phyloP scores from a whole-genome alignment of 106 monocot species.

The Dendrobium huoshanense region DNA sequence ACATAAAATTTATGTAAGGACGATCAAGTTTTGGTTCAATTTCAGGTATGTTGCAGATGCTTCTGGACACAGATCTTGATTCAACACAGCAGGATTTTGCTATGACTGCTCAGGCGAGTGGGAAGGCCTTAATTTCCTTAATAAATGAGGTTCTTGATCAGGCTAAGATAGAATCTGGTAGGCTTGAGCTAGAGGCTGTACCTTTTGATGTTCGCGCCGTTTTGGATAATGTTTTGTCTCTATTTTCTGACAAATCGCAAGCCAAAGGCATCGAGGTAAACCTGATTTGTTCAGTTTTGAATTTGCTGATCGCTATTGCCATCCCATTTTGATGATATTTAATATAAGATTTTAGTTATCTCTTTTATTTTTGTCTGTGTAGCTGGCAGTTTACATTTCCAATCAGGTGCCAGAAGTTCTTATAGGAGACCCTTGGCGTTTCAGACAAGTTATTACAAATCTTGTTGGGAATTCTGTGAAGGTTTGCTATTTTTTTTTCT shows the following conservation, averaged over 20 bases:
- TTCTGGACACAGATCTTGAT: constrained; percentile 82
- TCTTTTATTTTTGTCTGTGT: constrained; percentile 13
- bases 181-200: constrained; percentile 78
- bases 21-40: not conserved
- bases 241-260: constrained; percentile 79
- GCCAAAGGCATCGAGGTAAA: constrained; percentile 79
- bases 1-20: not conserved
- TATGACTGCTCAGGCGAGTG: constrained; percentile 82
- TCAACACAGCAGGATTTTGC: constrained; percentile 81
- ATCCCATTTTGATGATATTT: constrained; percentile 3
- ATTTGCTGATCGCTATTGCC: not conserved
- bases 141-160: constrained; percentile 93
- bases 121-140: constrained; percentile 61
- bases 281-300: not conserved
- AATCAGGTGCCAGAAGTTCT: constrained; percentile 62
- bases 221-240: constrained; percentile 67
- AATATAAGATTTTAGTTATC: not conserved
- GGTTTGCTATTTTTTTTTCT: constrained; percentile 28
- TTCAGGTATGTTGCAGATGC: constrained; percentile 89
- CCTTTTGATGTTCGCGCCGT: constrained; percentile 69
- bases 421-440: constrained; percentile 69
- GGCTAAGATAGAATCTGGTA: constrained; percentile 91
- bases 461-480: constrained; percentile 88
- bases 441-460: constrained; percentile 83
- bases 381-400: constrained; percentile 66